Evolutionary conservation across 805 yeast species (phyloP).

Genomic region (Tetrapisispora taiwanensis): DNA sequence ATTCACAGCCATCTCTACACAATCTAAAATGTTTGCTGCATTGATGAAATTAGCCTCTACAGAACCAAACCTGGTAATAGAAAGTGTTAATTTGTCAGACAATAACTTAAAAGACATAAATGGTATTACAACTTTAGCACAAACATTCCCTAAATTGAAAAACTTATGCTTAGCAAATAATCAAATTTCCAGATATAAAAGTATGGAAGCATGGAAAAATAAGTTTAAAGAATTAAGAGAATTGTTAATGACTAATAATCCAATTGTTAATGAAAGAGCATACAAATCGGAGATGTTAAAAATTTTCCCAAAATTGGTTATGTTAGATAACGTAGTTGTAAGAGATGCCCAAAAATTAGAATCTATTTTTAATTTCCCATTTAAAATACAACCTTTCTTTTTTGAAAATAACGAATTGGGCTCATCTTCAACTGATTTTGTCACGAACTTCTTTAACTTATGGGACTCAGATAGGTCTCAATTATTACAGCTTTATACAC

Average conservation of each 20-base stretch:
- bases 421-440: constrained; percentile 61
- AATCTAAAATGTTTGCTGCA: constrained; percentile 82
- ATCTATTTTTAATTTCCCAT: constrained; percentile 45
- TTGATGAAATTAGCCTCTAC: constrained; percentile 69
- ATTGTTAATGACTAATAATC: constrained; percentile 69
- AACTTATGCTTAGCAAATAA: constrained; percentile 79
- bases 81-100: constrained; percentile 58
- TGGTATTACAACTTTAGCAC: constrained; percentile 53
- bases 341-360: constrained; percentile 60
- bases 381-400: constrained; percentile 52
- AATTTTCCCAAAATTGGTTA: constrained; percentile 67
- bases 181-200: constrained; percentile 45
- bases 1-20: constrained; percentile 48
- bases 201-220: constrained; percentile 66
- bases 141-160: constrained; percentile 61
- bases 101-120: constrained; percentile 56
- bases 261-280: constrained; percentile 41
- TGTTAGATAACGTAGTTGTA: constrained; percentile 68
- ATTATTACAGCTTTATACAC: constrained; percentile 63
- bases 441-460: constrained; percentile 59
- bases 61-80: constrained; percentile 39
- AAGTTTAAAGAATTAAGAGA: constrained; percentile 69
- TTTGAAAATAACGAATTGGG: constrained; percentile 72
- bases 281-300: constrained; percentile 55
- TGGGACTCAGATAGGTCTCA: constrained; percentile 78